Percentiles rank a stretch among this genome's conserved stretches.
Evolutionary conservation across 257 asterid genomes (phyloP).

Genomic region (Solanum arcanum): DNA sequence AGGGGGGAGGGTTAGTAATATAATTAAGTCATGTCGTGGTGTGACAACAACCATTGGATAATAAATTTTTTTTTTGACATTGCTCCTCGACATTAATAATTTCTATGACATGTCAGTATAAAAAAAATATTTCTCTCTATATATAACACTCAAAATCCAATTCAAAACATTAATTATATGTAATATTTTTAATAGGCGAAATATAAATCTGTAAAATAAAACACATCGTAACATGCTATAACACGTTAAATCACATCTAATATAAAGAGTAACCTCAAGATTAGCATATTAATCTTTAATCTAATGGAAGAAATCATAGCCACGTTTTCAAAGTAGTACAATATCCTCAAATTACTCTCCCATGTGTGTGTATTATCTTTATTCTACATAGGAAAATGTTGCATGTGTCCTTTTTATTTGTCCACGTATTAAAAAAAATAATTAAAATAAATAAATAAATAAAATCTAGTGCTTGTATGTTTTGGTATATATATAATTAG

Average conservation of each 20-base stretch:
- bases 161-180: background rate
- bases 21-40: conserved; percentile 15
- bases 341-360: conserved; percentile 7
- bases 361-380: background rate
- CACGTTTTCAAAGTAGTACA: conserved; percentile 24
- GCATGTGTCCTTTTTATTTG: background rate
- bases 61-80: conserved; percentile 12
- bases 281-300: conserved; percentile 8
- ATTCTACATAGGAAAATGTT: background rate
- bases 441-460: background rate
- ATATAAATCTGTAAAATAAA: background rate
- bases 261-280: conserved; percentile 4
- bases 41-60: conserved; percentile 16
- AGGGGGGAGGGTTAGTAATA: background rate
- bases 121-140: background rate
- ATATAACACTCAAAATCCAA: background rate
- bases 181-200: background rate
- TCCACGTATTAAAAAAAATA: background rate
- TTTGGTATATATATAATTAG: background rate
- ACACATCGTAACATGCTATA: background rate
- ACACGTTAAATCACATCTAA: background rate
- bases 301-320: conserved; percentile 32
- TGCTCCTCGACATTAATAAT: background rate
- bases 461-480: background rate
- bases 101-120: background rate